phyloP scores from a whole-genome alignment of 495 filamentous ascomycete genomes.

The Daldinia bambusicola region DNA sequence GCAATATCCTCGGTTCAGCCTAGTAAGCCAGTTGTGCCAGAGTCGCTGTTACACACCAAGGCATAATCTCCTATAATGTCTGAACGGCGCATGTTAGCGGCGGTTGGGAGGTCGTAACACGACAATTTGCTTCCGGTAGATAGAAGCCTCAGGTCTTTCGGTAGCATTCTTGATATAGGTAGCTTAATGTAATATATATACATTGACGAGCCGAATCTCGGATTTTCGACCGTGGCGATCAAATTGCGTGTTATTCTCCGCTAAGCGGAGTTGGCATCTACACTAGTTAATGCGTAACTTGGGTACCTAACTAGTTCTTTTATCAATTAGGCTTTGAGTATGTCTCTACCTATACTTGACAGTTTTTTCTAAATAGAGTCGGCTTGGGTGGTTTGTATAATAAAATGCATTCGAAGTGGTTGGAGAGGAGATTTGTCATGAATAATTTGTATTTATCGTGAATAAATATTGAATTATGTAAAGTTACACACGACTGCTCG shows the following conservation, averaged over 20 bases:
- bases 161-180: background rate
- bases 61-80: background rate
- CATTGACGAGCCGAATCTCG: background rate
- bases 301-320: no score
- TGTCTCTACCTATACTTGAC: no score
- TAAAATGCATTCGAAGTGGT: no score
- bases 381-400: no score
- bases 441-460: background rate
- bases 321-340: no score
- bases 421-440: no score
- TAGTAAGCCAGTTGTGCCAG: background rate
- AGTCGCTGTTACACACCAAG: background rate
- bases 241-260: background rate
- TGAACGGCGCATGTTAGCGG: background rate
- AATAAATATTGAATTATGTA: background rate
- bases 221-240: background rate
- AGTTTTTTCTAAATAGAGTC: no score
- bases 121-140: no score
- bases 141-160: background rate
- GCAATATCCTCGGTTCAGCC: slow-evolving; percentile 49
- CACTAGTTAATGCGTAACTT: no score
- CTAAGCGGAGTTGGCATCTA: background rate
- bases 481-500: background rate
- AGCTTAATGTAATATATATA: background rate
- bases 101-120: background rate